Conservation (phyloP, 495 filamentous ascomycete species). For the Peziza echinospora region DNA sequence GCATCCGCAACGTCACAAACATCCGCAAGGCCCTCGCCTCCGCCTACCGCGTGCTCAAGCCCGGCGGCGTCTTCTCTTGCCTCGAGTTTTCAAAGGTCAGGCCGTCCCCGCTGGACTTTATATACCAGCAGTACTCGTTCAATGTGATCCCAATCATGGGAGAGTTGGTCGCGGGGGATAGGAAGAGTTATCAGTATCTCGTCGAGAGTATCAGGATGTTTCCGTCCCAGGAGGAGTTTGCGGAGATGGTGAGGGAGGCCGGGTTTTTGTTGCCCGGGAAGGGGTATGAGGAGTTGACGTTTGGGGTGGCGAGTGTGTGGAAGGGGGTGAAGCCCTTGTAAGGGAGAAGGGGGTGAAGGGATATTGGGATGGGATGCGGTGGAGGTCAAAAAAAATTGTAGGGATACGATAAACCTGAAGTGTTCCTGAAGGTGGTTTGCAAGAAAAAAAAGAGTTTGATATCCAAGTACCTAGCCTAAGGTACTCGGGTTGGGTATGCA, state of each 20-base stretch:
- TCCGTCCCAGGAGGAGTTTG: conserved; percentile 63
- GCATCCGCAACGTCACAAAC: conserved; percentile 88
- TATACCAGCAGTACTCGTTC: conserved; percentile 95
- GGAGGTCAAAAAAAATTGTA: too few species aligned
- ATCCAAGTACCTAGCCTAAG: too few species aligned
- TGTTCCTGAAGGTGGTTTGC: too few species aligned
- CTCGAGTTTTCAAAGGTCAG: conserved; percentile 81
- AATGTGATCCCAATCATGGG: conserved; percentile 83
- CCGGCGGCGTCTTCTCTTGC: conserved; percentile 89
- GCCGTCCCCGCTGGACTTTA: conserved; percentile 42
- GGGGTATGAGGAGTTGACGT: conserved; percentile 72
- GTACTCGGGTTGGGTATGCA: too few species aligned
- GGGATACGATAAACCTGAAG: too few species aligned
- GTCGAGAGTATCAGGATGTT: conserved; percentile 96
- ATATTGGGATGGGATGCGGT: too few species aligned
- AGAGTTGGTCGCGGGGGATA: conserved; percentile 80
- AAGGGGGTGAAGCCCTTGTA: conserved; percentile 56
- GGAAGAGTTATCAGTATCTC: conserved; percentile 93
- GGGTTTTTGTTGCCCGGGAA: conserved; percentile 67
- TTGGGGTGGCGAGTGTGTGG: conserved; percentile 85
- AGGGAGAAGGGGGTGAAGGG: too few species aligned
- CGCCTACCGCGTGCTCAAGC: conserved; percentile 72
- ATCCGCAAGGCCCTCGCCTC: conserved; percentile 59
- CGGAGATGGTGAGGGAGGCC: conserved; percentile 67
- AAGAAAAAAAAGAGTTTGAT: too few species aligned